Evolutionary conservation across 768 basidiomycete species (phyloP).

Genomic region (Favolaschia claudopus): DNA sequence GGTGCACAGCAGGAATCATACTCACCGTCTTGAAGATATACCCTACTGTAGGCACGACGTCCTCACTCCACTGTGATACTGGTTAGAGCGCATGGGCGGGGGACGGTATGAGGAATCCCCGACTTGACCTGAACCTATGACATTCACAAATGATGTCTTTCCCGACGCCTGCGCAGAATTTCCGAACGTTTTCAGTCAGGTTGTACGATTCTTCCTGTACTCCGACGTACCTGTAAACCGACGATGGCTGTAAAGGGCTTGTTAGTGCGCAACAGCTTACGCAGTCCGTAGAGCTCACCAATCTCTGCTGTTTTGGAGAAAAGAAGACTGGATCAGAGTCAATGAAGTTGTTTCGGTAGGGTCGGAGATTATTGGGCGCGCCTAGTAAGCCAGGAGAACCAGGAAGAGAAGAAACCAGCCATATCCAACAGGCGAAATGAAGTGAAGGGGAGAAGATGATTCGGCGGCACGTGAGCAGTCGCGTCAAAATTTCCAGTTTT

Average conservation of each 20-base stretch:
- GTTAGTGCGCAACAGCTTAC: neutral
- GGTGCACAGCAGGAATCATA: neutral
- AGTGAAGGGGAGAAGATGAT: neutral
- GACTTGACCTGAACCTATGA: slow-evolving; percentile 87
- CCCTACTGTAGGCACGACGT: slow-evolving; percentile 95
- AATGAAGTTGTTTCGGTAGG: neutral
- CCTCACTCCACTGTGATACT: slow-evolving; percentile 84
- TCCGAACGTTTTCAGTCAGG: neutral
- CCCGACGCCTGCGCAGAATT: slow-evolving; percentile 75
- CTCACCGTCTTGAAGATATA: slow-evolving; percentile 88
- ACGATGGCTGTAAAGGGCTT: slow-evolving; percentile 68
- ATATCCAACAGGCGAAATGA: slow-evolving; percentile 29
- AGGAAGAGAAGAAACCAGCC: slow-evolving; percentile 49
- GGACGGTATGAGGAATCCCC: slow-evolving; percentile 24
- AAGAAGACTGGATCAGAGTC: slow-evolving; percentile 64
- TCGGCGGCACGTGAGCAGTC: neutral
- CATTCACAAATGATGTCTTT: slow-evolving; percentile 94
- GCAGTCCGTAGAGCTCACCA: slow-evolving; percentile 8
- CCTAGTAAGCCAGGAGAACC: slow-evolving; percentile 58
- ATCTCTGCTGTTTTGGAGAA: slow-evolving; percentile 90
- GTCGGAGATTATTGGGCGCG: slow-evolving; percentile 18
- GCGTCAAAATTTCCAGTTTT: too few species aligned
- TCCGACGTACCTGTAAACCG: slow-evolving; percentile 78
- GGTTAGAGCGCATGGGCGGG: slow-evolving; percentile 2
- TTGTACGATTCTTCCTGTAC: neutral